phyloP scores from a whole-genome alignment of 2,329 filamentous ascomycete species.

The Xylaria sp. region DNA sequence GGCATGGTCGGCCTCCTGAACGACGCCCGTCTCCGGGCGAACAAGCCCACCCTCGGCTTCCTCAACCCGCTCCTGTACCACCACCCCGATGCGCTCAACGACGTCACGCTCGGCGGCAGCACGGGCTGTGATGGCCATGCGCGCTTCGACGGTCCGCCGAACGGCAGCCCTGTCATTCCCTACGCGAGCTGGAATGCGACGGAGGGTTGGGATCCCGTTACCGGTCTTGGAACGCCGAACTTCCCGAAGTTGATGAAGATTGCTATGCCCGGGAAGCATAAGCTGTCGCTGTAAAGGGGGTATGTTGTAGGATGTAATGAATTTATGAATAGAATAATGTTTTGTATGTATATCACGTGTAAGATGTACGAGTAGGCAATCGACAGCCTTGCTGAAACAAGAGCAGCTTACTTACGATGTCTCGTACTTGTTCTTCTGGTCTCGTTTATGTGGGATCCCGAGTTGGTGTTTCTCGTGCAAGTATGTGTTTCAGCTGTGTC shows the following conservation, averaged over 20 bases:
- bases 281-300: neutral
- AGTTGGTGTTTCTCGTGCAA: too few relatives aligned
- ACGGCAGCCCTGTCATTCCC: constrained; percentile 23
- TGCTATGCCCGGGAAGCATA: constrained; percentile 12
- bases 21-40: constrained; percentile 43
- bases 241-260: constrained; percentile 22
- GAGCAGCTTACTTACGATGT: too few relatives aligned
- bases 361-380: too few relatives aligned
- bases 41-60: constrained; percentile 42
- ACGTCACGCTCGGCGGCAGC: constrained; percentile 30
- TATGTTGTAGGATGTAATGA: neutral
- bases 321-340: neutral
- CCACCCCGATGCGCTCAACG: constrained; percentile 27
- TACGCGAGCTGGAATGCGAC: constrained; percentile 25
- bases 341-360: too few relatives aligned
- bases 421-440: too few relatives aligned
- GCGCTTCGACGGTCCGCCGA: constrained; percentile 19
- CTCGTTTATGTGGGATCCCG: too few relatives aligned
- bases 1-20: constrained; percentile 53
- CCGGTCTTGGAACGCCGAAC: constrained; percentile 32
- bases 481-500: too few relatives aligned
- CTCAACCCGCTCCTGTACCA: constrained; percentile 46
- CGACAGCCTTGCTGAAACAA: too few relatives aligned
- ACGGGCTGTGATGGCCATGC: constrained; percentile 27
- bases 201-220: constrained; percentile 33